Base-by-base conservation (phyloP, 176 grass and related monocot genomes). In the Avena sativa region DNA sequence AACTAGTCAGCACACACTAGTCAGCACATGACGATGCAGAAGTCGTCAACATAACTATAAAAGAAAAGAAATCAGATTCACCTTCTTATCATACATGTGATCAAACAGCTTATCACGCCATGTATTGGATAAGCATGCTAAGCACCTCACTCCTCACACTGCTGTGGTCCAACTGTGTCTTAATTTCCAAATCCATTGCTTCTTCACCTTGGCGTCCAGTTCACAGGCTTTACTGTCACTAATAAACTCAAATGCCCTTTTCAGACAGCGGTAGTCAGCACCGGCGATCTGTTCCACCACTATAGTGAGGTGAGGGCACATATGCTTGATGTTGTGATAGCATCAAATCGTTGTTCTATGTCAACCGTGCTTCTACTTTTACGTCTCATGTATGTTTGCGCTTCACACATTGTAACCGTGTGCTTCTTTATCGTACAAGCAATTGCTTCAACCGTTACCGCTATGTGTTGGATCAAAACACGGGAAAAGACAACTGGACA, bases 151-250 rank as follows among this genome's bases (percentile, higher is more conserved):
- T 28, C 79, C 19, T 36, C 57, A 64, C 0, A 17, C 1, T n/a
- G 1, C 1, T 4, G 30, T 1, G 6, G 0, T 74, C 25, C 58
- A 4, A 0, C 12, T 2, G 25, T 21, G 6, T 9, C 47, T 75
- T 61, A 2, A 8, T 12, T 48, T 87, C 58, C 79, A 1, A 66
- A 9, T 1, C 47, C 0, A 19, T 11, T 87, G 86, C 10, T 64
- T 75, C 57, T 87, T 87, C 57, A n/a, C 3, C 58, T 30, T 75
- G 28, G 14, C 44, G n/a, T 87, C 34, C 86, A 87, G 13, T 6
- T 14, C 1, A 7, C 6, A 0, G 34, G 69, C 70, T 65, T 20
- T 8, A 64, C 1, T 2, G n/a, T 87, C 86, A 43, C 14, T 46
- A 16, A 87, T 75, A 4, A 74, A 12, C n/a, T 30, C 14, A 16